Base-by-base conservation (phyloP, 108 stramenopile genomes). In the Cyclotella distinguenda region DNA sequence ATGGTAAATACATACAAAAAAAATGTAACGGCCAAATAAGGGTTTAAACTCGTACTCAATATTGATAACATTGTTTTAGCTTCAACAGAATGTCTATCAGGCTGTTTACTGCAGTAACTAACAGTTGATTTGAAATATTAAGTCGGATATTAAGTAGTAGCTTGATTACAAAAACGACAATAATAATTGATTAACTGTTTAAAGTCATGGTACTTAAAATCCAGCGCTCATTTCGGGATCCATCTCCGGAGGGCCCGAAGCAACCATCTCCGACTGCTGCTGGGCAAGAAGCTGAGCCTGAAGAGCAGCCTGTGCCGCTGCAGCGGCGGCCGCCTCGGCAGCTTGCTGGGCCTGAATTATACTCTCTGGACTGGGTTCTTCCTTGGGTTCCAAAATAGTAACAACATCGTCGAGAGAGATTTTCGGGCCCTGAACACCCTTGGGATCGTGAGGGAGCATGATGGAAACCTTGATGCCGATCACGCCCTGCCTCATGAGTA, bases 401-500 rank as follows among this genome's bases (percentile, higher is more conserved):
- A 95, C 94, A 68, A 90, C 89, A 84, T 95, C 94, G 78, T 95
- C 94, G 44, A 95, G 68, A 51, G 90, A 86, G 70, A 90, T 90
- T 81, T 90, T 95, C 31, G 94, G 94, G 52, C 94, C 94, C 22
- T 78, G 58, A 35, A 80, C 66, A 60, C 90, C 98, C 68, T 82
- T 82, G 33, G 97, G 97, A 90, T 99, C 99, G 64, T 98, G 96
- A 40, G 97, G 98, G 40, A 98, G 85, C 92, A 99, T 95, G 86
- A 99, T 99, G 51, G 80, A 66, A 34, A 99, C 99, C 80, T 91
- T 97, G 72, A 99, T 97, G 70, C 99, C 99, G 63, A 99, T 88
- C 39, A 99, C 96, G 55, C 99, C 99, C 86, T 99, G 99, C 63
- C 98, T 82, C 98, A 99, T 98, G 69, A 97, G 74, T 7, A 99